Conservation (phyloP, 768 basidiomycete species). For the Naganishia friedmannii region DNA sequence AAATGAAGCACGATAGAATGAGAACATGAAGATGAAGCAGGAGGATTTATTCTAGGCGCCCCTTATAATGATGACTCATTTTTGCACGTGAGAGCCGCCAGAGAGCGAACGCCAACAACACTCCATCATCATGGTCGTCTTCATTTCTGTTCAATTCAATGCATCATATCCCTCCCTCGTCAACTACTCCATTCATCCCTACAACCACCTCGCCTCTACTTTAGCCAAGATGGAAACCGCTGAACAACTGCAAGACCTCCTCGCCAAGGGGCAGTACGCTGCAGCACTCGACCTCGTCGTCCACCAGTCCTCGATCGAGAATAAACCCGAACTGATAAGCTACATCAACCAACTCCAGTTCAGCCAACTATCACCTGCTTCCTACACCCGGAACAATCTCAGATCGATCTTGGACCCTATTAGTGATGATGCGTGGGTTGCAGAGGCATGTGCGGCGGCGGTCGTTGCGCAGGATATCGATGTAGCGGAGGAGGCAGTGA, state of each 20-base stretch:
- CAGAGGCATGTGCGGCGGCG: conserved; percentile 70
- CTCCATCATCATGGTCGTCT: no score
- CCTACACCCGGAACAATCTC: conserved; percentile 60
- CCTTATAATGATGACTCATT: neutral
- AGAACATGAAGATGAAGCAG: no score
- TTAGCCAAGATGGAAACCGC: neutral
- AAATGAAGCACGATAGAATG: no score
- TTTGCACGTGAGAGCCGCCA: neutral
- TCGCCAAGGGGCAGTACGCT: neutral
- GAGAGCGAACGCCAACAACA: no score
- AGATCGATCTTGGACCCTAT: conserved; percentile 58
- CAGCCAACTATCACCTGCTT: conserved; percentile 30
- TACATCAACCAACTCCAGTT: conserved; percentile 22
- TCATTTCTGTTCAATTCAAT: no score
- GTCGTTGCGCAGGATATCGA: conserved; percentile 61
- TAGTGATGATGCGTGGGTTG: conserved; percentile 71
- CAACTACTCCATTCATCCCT: neutral
- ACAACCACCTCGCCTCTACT: neutral
- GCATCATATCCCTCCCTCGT: neutral
- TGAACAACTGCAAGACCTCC: neutral
- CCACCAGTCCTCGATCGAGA: neutral
- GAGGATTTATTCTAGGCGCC: no score
- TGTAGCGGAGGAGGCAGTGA: conserved; percentile 62
- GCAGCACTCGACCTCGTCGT: conserved; percentile 6
- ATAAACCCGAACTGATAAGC: conserved; percentile 1